Base-by-base conservation (phyloP, 2,329 filamentous ascomycete genomes). In the Colletotrichum cereale region DNA sequence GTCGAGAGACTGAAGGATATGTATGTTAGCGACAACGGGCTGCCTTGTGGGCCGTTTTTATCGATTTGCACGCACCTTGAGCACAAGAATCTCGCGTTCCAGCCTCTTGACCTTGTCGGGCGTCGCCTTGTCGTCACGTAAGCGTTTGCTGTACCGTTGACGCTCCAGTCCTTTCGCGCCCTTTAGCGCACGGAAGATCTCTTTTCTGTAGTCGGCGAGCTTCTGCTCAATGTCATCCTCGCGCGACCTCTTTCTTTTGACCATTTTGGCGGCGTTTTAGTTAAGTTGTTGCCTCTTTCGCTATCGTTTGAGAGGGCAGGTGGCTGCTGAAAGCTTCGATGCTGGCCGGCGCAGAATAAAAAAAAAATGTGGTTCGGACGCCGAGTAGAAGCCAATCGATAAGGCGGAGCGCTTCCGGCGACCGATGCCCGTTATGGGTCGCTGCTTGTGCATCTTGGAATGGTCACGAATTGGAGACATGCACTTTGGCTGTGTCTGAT, bases 141-240 rank as follows among this genome's bases (percentile, higher is more conserved):
- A 80, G 52, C 86, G 84, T 79, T 89, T 91, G 73, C 91, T 87
- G 71, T 93, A 86, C 74, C 94, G 93, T 82, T 96, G 93, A 56
- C 93, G 87, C 83, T 96, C 93, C 77, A 94, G 92, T 57, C 91
- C 91, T 78, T 93, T 94, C 67, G 91, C 91, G 14, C 86, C 84
- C 80, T 94, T 94, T 72, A 96, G 85, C 0, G 91, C 91, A 69
- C 89, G 87, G 73, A 87, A 86, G 11, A 96, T 84, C 44, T 90
- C 86, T 77, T 89, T 89, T 74, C 87, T 85, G 76, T 86, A 83
- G 75, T 88, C 86, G 11, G 84, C 80, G n/a, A 91, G 82, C 72
- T 86, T 84, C 11, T 85, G 83, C 11, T 86, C 82, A 56, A 89
- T 80, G 67, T 79, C 82, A 38, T 82, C 80, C 56, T 86, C 84